These are phyloP conservation scores for Houttuynia cordata DNA, from an alignment of 164 flowering plant species.

Conservation along the genomic window DNA sequence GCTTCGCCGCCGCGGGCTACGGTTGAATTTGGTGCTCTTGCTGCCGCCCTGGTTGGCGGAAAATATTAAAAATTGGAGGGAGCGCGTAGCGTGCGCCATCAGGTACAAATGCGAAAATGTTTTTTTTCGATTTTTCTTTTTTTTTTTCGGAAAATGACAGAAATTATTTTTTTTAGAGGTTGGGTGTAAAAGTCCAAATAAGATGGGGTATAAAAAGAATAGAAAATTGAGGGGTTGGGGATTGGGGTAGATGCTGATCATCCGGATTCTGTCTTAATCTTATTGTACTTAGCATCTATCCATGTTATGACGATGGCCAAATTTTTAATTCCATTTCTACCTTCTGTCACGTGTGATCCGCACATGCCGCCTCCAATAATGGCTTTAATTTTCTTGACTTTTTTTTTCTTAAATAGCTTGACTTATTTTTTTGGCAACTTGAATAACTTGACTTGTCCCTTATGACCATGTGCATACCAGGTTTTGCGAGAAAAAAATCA, in stretches of 20 bases:
- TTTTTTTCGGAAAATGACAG: too few relatives aligned
- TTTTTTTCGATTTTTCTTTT: conserved; percentile 1
- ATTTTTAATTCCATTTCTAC: too few relatives aligned
- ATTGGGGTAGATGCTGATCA: neutral
- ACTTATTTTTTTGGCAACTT: too few relatives aligned
- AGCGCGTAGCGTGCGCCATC: conserved; percentile 17
- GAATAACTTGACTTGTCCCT: too few relatives aligned
- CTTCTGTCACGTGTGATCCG: neutral
- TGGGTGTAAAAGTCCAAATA: conserved; percentile 17
- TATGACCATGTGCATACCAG: too few relatives aligned
- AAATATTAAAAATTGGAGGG: conserved; percentile 14
- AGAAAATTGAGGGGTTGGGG: neutral
- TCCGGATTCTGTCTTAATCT: conserved; percentile 14
- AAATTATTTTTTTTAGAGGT: conserved; percentile 7
- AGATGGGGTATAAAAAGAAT: neutral
- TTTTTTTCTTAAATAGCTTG: too few relatives aligned
- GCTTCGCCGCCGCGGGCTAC: neutral
- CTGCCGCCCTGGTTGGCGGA: neutral
- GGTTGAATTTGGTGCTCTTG: neutral
- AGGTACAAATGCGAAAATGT: neutral
- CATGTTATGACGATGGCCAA: neutral
- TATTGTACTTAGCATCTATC: conserved; percentile 15
- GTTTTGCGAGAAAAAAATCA: too few relatives aligned
- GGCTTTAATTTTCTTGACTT: too few relatives aligned
- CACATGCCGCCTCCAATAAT: too few relatives aligned